These are phyloP conservation scores for Strobilomyces echinocephalus DNA, from an alignment of 768 basidiomycete genomes.

Conservation along the genomic window DNA sequence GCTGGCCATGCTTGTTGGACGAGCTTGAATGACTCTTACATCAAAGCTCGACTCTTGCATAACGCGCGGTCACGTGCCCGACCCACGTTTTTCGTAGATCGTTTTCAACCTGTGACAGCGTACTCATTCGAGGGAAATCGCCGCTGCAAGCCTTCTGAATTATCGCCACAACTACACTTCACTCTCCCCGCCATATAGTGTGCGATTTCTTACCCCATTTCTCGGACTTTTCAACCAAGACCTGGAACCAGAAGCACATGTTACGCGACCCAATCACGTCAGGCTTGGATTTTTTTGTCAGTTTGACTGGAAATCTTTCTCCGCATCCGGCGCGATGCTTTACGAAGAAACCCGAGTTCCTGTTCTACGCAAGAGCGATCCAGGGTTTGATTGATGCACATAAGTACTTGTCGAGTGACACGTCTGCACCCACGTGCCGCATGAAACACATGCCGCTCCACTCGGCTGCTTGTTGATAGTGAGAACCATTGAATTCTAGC, in stretches of 20 bases:
- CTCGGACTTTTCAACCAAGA: neutral
- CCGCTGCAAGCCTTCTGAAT: no score
- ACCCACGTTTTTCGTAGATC: neutral
- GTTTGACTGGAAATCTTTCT: neutral
- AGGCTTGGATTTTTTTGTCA: neutral
- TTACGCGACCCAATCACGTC: neutral
- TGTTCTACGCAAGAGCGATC: neutral
- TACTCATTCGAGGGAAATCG: no score
- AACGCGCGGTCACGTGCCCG: conserved; percentile 15
- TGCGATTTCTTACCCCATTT: no score
- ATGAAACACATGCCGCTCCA: conserved; percentile 25
- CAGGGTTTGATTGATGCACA: neutral
- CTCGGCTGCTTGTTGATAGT: conserved; percentile 11
- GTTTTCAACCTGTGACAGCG: neutral
- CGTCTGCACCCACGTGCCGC: conserved; percentile 3
- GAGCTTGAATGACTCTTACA: neutral
- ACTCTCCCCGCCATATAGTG: no score
- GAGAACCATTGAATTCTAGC: neutral
- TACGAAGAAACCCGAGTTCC: neutral
- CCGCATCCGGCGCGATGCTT: neutral
- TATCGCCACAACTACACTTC: no score
- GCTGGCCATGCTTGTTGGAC: conserved; percentile 38
- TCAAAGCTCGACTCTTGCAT: no score
- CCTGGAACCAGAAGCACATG: no score
- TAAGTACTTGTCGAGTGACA: neutral